Evolutionary conservation across 2,329 filamentous ascomycete genomes (phyloP), one percentile per base, ranked within the genome.

Genomic region (Lecanoromycetidae sp.): DNA sequence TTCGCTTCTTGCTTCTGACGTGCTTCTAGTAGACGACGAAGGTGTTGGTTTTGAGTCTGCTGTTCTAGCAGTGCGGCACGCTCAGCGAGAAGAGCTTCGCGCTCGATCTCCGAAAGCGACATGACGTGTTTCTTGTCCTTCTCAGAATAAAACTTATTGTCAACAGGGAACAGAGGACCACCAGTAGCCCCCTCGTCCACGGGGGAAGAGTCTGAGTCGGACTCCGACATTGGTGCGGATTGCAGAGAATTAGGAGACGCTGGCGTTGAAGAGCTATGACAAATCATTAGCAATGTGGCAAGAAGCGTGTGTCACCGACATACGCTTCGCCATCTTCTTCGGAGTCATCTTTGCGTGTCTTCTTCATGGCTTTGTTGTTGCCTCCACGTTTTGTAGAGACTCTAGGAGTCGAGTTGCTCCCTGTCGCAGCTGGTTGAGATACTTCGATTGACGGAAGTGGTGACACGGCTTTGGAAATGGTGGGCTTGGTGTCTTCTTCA

Each of bases 211-310:
- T 84, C 83, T n/a, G 84, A 86, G 54, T 87, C 82, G 37, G 84
- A 91, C 63, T 91, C 85, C 51, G 90, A 87, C 87, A 94, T 94
- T 19, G 85, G 82, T 19, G 81, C 87, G 9, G 87, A 94, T 58
- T 82, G 76, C 44, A 84, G 76, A 5, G 87, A 94, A 60, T 79
- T 75, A 43, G 79, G 82, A 15, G 83, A 83, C n/a, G 70, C 72
- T 8, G 79, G 79, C 12, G 72, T 70, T 19, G 80, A 83, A 17
- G 82, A 88, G 47, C 84, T 90, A 59, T 50, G 54, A 40, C 33
- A 15, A 1, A n/a, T 17, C 33, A 30, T 51, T 7, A 51, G 39
- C 26, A 34, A 15, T 15, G 41, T 43, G 30, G 32, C 29, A n/a
- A 36, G 22, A 20, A 10, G 26, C 27, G 23, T 22, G n/a, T 33